phyloP scores from a whole-genome alignment of 2,329 filamentous ascomycete genomes.

The Arthroderma uncinatum region DNA sequence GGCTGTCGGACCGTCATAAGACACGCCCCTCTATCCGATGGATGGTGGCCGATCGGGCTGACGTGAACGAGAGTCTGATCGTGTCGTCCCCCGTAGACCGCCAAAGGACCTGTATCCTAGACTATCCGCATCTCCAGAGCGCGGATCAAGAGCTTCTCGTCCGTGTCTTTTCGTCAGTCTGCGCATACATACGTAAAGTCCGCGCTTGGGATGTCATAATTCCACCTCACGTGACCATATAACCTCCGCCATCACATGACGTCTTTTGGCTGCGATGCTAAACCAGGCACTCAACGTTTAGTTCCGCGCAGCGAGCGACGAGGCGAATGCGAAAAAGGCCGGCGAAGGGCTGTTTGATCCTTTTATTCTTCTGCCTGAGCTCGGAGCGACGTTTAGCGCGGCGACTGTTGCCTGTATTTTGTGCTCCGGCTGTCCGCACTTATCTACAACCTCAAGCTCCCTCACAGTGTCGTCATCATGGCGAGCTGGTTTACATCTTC shows the following conservation, averaged over 20 bases:
- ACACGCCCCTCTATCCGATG: neutral
- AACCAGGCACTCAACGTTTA: neutral
- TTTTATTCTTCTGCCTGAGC: neutral
- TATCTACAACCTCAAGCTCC: neutral
- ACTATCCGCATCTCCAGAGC: neutral
- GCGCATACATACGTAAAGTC: no score
- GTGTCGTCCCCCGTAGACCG: neutral
- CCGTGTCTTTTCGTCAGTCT: neutral
- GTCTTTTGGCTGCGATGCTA: no score
- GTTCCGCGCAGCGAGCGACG: no score
- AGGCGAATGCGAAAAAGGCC: neutral
- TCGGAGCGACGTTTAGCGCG: neutral
- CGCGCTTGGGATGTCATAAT: no score
- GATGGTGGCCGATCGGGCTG: neutral
- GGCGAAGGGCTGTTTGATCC: neutral
- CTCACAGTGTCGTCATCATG: slow-evolving; percentile 51
- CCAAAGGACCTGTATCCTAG: neutral
- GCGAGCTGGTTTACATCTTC: slow-evolving; percentile 93
- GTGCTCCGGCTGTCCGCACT: neutral
- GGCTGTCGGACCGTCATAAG: neutral
- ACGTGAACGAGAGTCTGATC: neutral
- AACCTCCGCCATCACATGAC: neutral
- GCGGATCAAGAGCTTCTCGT: neutral
- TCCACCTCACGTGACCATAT: neutral
- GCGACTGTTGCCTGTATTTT: neutral